Evolutionary conservation across 768 basidiomycete species (phyloP), one percentile per base, ranked within the genome.

Genomic region (Tylopilus intermedius): DNA sequence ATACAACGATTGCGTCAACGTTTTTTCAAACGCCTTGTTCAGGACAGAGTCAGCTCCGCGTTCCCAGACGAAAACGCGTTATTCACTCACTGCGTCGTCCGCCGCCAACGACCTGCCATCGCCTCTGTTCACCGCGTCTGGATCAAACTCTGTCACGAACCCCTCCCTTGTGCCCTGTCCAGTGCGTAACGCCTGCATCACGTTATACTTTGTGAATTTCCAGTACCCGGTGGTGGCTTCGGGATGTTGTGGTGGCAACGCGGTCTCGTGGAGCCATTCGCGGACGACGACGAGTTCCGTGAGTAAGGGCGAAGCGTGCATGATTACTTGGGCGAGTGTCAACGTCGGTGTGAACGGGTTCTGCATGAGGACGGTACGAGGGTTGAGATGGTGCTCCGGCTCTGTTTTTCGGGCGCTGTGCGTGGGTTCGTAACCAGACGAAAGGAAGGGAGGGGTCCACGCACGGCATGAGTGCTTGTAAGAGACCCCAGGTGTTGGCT

Each of bases 261-360:
- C 86, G 0, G 80, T 86, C 39, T 90, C 87, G 56, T 91, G 88
- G 1, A 92, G 75, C 91, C 91, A 94, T 66, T 92, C 89, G n/a
- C 88, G 81, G 8, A 92, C 83, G 41, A 88, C 82, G 43, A 89
- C 75, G 50, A 92, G 87, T 55, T 91, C 90, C 0, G 79, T 70
- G 33, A 92, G 81, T 2, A 85, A 74, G 0, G 80, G 81, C 0
- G 84, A 88, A 3, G 80, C 70, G 45, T 79, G 70, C 75, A 94
- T 78, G 47, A 90, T 80, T 3, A 82, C 78, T 63, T 90, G 84
- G 0, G 86, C 87, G 26, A 94, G 77, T 0, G 83, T 83, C 5
- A 82, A 77, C 0, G 87, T 83, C 0, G 92, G 90, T 0, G 86
- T 88, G 69, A 92, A 94, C 0, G 90, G 89, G 62, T 94, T 93